Evolutionary conservation across 495 filamentous ascomycete species (phyloP).

Genomic region (Neurospora cerealis): DNA sequence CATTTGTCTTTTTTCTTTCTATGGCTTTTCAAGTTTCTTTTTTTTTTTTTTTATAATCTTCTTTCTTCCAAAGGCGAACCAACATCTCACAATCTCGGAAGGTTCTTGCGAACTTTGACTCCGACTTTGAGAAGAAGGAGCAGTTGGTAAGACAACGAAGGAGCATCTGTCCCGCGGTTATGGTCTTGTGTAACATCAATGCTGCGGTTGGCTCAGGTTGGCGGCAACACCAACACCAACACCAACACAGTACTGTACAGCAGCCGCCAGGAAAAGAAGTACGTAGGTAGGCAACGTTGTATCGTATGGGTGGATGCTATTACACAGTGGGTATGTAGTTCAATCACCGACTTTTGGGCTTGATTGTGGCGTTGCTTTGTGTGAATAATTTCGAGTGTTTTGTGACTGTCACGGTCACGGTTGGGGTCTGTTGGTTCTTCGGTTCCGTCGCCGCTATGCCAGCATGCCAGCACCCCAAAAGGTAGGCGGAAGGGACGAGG

Average conservation of each 20-base stretch:
- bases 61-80: neutral
- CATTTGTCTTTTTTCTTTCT: neutral
- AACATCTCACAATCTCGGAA: neutral
- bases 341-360: neutral
- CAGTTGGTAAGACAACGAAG: neutral
- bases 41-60: neutral
- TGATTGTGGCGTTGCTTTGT: neutral
- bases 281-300: neutral
- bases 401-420: neutral
- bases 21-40: neutral
- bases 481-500: neutral
- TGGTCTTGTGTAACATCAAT: neutral
- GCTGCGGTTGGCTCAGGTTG: neutral
- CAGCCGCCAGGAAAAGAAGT: neutral
- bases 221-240: neutral
- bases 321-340: neutral
- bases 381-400: neutral
- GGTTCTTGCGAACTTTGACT: neutral
- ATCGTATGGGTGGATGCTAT: neutral
- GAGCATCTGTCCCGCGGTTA: neutral
- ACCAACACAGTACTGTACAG: neutral
- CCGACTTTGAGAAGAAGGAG: neutral
- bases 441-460: no score
- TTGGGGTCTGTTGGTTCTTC: neutral
- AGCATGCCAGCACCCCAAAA: neutral